Evolutionary conservation across 805 yeast genomes (phyloP), one percentile per base, ranked within the genome.

Genomic region (Monosporozyma servazzii): DNA sequence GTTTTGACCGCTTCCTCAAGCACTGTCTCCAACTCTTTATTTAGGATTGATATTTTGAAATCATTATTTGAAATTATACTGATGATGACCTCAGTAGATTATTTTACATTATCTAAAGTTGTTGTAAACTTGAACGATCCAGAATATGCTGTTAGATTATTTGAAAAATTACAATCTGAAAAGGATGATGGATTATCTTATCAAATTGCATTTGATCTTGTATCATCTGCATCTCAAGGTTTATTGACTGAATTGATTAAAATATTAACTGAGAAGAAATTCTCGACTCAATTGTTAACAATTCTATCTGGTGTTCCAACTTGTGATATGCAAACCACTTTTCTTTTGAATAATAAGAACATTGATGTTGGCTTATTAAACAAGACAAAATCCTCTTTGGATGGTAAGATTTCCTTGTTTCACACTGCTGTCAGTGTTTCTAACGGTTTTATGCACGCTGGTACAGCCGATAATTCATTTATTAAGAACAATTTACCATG

Each of bases 351-450:
- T 64, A 86, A 91, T 71, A 87, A 88, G 71, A 86, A 87, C 69
- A 85, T 96, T 36, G 98, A 93, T 67, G 74, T 82, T 51, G 77
- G 84, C 48, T 82, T 91, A 52, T 75, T 93, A 62, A 86, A 86
- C 68, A 85, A 85, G 62, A 79, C 96, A 6, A 89, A 88, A 68
- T 78, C 81, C 52, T 75, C 79, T 9, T 75, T 93, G 57, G 99
- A 93, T 65, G 96, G 96, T 46, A 82, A 96, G 70, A 86, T 81
- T 65, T 93, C 99, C 11, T 80, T 93, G 57, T 90, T 87, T 78
- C 99, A 93, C 71, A 84, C 95, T 23, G 99, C 97, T 7, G 89
- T 93, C 47, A 88, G 97, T 47, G 89, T 93, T 65, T 83, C 93
- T 51, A 91, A 89, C 64, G 97, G 97, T 0, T 88, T 89, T 65